Evolutionary conservation across 345 rosid species (phyloP).

Genomic region (Dipteronia sinensis): DNA sequence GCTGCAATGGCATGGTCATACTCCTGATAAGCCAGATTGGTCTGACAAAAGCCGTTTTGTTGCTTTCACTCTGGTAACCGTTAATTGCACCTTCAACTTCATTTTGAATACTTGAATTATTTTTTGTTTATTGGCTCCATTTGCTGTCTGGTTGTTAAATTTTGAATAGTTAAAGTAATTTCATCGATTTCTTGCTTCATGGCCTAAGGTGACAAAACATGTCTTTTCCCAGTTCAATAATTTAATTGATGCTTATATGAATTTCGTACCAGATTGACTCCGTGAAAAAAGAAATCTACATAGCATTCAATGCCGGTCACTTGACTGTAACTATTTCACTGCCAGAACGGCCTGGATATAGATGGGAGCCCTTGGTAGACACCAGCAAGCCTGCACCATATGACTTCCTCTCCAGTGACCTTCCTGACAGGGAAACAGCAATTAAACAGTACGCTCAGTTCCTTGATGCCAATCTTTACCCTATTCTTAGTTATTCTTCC

Average conservation of each 20-base stretch:
- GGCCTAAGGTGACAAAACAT: background rate
- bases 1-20: conserved; percentile 91
- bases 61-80: conserved; percentile 79
- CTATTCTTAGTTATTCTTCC: conserved; percentile 89
- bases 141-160: background rate
- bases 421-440: conserved; percentile 62
- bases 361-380: conserved; percentile 92
- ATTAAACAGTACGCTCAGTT: conserved; percentile 67
- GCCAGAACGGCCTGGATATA: conserved; percentile 75
- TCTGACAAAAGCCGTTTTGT: conserved; percentile 89
- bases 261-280: conserved; percentile 59
- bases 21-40: conserved; percentile 84
- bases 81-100: background rate
- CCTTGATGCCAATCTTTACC: conserved; percentile 79
- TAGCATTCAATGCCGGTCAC: conserved; percentile 82
- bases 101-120: background rate
- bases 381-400: conserved; percentile 80
- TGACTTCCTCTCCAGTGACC: conserved; percentile 68
- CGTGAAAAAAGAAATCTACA: conserved; percentile 75
- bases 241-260: conserved; percentile 5
- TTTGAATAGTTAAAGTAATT: background rate
- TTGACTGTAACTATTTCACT: conserved; percentile 59
- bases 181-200: background rate
- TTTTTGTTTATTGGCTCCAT: background rate
- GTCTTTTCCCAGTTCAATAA: background rate